Conservation (phyloP, 768 basidiomycete species). For the Kwoniella bestiolae region DNA sequence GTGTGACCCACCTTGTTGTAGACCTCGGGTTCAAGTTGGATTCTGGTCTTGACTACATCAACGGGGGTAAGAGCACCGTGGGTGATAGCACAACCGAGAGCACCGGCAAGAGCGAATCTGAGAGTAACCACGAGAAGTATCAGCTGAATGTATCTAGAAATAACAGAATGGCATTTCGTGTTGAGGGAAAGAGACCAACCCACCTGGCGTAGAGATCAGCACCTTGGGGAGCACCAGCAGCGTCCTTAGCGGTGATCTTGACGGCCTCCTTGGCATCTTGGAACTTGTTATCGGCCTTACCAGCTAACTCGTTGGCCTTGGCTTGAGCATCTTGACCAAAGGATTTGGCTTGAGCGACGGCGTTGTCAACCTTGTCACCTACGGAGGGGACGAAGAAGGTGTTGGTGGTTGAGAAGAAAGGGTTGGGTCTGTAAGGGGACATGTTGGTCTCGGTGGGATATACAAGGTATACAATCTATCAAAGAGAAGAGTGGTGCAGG, state of each 20-base stretch:
- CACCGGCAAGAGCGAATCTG: constrained; percentile 58
- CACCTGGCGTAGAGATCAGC: constrained; percentile 55
- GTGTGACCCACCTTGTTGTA: constrained; percentile 55
- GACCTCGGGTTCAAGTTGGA: constrained; percentile 76
- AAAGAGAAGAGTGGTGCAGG: constrained; percentile 1
- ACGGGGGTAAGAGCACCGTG: constrained; percentile 58
- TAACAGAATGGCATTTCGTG: not conserved
- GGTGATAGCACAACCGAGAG: constrained; percentile 57
- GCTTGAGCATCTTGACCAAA: constrained; percentile 42
- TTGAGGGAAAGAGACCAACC: constrained; percentile 23
- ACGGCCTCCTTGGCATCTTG: constrained; percentile 55
- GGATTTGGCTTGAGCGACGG: constrained; percentile 48
- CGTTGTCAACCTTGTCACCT: constrained; percentile 57
- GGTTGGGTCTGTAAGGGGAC: constrained; percentile 50
- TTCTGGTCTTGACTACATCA: constrained; percentile 99
- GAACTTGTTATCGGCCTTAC: constrained; percentile 48
- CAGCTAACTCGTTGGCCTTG: constrained; percentile 31
- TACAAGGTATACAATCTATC: not conserved
- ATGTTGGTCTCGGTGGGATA: constrained; percentile 28
- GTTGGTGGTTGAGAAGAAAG: constrained; percentile 55
- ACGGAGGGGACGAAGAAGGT: constrained; percentile 54
- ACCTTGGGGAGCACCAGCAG: constrained; percentile 45
- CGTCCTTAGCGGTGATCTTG: constrained; percentile 36
- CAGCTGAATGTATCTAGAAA: not conserved
- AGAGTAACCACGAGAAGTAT: not conserved